phyloP scores from a whole-genome alignment of 2,329 filamentous ascomycete species.

The Exophiala sp. region DNA sequence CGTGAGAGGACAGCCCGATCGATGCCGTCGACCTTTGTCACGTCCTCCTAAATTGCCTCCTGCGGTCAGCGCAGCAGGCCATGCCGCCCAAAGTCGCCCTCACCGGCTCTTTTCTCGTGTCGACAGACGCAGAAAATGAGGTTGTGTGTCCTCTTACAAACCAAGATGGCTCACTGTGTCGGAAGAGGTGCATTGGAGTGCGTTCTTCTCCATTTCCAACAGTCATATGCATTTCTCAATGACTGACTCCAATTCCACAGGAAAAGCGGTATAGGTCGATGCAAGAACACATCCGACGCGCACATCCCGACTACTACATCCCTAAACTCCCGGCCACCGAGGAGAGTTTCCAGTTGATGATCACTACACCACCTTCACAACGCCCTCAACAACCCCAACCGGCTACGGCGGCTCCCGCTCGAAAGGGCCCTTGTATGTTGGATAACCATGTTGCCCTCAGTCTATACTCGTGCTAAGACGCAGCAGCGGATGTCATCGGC shows the following conservation, averaged over 20 bases:
- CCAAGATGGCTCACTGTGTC: constrained; percentile 92
- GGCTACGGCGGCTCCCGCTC: constrained; percentile 24
- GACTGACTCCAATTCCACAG: constrained; percentile 45
- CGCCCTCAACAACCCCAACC: constrained; percentile 51
- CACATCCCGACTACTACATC: constrained; percentile 95
- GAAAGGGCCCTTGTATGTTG: constrained; percentile 28
- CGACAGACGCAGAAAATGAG: constrained; percentile 79
- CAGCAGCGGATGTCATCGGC: constrained; percentile 52
- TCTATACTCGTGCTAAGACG: constrained; percentile 24
- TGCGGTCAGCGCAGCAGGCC: constrained; percentile 36
- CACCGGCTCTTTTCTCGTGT: constrained; percentile 85
- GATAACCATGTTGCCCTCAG: constrained; percentile 27
- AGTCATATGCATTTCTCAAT: constrained; percentile 28
- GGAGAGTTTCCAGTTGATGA: constrained; percentile 96
- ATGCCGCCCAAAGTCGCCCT: constrained; percentile 88
- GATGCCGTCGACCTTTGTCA: constrained; percentile 24
- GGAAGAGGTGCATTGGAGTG: constrained; percentile 96
- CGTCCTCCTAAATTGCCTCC: constrained; percentile 20
- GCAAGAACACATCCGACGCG: constrained; percentile 97
- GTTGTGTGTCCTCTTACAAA: constrained; percentile 94
- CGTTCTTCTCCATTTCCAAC: constrained; percentile 6
- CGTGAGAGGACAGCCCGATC: constrained; percentile 25
- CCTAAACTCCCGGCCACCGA: constrained; percentile 96
- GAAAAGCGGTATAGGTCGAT: constrained; percentile 96
- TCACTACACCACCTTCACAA: constrained; percentile 78